Percentiles rank a stretch among this genome's conserved stretches.
phyloP scores from a whole-genome alignment of 768 basidiomycete species.

The Boletus speciosus region DNA sequence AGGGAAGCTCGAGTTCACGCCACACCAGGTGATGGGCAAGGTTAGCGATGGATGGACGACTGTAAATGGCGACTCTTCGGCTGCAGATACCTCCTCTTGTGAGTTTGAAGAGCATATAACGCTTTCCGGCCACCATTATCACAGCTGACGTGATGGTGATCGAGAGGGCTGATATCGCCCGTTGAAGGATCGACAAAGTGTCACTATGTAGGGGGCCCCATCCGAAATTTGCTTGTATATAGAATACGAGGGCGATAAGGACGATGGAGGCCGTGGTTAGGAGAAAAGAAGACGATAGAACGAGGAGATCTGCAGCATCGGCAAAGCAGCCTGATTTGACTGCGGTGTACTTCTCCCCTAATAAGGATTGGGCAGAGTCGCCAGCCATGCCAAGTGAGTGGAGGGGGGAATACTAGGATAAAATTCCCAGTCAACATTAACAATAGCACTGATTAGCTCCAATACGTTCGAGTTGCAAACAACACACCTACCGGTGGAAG shows the following conservation, averaged over 20 bases:
- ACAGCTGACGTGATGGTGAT: background rate
- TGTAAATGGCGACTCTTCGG: conserved; percentile 3
- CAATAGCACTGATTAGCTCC: background rate
- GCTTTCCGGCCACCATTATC: background rate
- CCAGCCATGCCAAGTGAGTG: background rate
- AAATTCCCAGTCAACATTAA: background rate
- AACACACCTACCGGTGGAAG: background rate
- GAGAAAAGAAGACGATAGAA: background rate
- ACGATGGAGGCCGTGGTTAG: background rate
- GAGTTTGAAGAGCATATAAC: conserved; percentile 2
- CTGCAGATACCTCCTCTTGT: background rate
- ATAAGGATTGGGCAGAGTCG: background rate
- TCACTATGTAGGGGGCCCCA: background rate
- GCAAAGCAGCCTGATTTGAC: background rate
- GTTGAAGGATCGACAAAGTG: background rate
- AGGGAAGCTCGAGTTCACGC: background rate
- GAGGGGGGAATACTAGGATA: background rate
- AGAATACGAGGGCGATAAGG: background rate
- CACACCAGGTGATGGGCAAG: background rate
- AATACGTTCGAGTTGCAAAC: background rate
- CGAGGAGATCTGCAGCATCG: background rate
- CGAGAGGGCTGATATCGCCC: background rate
- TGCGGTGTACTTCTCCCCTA: background rate
- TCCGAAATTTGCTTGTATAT: background rate
- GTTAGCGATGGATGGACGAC: background rate